Percentiles rank a stretch among this genome's conserved stretches.
Evolutionary conservation across 192 early-diverging fungal species (phyloP).

Genomic region (Backusella macrospora): DNA sequence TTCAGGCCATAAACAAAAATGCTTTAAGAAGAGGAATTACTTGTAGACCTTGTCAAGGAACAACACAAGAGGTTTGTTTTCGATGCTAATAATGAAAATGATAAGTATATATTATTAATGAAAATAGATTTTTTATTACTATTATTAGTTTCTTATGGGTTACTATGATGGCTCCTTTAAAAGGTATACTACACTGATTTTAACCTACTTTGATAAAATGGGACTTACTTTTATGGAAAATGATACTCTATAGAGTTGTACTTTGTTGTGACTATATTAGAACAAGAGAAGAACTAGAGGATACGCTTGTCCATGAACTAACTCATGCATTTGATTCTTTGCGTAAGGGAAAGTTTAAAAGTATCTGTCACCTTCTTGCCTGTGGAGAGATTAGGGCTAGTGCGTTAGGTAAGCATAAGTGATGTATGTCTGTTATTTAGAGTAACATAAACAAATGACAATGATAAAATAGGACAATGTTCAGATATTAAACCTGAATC

Average conservation of each 20-base stretch:
- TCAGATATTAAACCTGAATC: slow-evolving; percentile 23
- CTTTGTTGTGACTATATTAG: slow-evolving; percentile 41
- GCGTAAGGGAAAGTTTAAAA: slow-evolving; percentile 36
- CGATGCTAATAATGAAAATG: neutral
- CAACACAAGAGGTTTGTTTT: slow-evolving; percentile 29
- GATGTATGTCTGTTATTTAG: neutral
- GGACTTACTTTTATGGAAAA: neutral
- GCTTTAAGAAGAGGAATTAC: slow-evolving; percentile 36
- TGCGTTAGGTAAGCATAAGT: slow-evolving; percentile 23
- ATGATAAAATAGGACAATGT: slow-evolving; percentile 33
- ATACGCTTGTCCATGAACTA: slow-evolving; percentile 42
- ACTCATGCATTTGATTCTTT: slow-evolving; percentile 43
- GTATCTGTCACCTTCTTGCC: slow-evolving; percentile 35
- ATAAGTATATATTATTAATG: neutral
- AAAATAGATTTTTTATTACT: neutral
- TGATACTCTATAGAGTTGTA: slow-evolving; percentile 27
- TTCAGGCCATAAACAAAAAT: slow-evolving; percentile 30
- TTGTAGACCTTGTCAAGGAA: slow-evolving; percentile 37
- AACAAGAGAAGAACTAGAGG: slow-evolving; percentile 30
- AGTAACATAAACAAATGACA: neutral
- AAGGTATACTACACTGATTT: slow-evolving; percentile 19
- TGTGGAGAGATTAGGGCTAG: slow-evolving; percentile 43
- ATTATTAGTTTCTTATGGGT: slow-evolving; percentile 32
- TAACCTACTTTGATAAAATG: too few species aligned
- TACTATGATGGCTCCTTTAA: slow-evolving; percentile 42